These are phyloP conservation scores for Fusarium zealandicum DNA, from an alignment of 2,329 filamentous ascomycete species.

Conservation along the genomic window DNA sequence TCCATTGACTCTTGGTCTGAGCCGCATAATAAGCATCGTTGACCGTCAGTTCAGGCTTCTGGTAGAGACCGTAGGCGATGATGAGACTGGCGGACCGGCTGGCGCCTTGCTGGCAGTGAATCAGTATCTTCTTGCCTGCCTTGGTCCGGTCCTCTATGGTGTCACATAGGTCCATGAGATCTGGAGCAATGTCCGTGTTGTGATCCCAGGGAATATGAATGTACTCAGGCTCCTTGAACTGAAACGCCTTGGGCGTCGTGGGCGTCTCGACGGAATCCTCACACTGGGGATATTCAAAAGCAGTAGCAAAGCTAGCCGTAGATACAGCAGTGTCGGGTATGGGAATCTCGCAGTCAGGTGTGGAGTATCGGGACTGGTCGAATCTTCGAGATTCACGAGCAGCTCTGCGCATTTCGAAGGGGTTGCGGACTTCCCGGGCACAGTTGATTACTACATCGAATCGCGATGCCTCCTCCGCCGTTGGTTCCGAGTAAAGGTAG, in stretches of 20 bases:
- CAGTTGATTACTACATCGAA: slow-evolving; percentile 89
- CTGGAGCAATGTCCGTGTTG: slow-evolving; percentile 83
- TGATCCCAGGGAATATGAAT: slow-evolving; percentile 90
- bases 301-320: slow-evolving; percentile 65
- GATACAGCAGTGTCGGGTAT: slow-evolving; percentile 64
- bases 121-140: slow-evolving; percentile 78
- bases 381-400: slow-evolving; percentile 42
- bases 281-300: slow-evolving; percentile 61
- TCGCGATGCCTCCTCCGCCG: slow-evolving; percentile 74
- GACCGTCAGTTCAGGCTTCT: slow-evolving; percentile 76
- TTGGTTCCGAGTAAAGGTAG: slow-evolving; percentile 81
- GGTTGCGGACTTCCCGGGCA: slow-evolving; percentile 81
- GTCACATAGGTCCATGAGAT: slow-evolving; percentile 78
- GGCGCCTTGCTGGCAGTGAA: slow-evolving; percentile 87
- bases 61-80: slow-evolving; percentile 84
- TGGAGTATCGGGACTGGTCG: slow-evolving; percentile 43
- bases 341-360: slow-evolving; percentile 50
- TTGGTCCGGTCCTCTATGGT: slow-evolving; percentile 75
- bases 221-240: slow-evolving; percentile 72
- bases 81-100: slow-evolving; percentile 86
- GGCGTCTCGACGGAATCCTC: slow-evolving; percentile 56
- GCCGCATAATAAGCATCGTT: slow-evolving; percentile 85
- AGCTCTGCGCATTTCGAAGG: slow-evolving; percentile 59
- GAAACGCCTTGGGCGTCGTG: slow-evolving; percentile 61
- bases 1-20: slow-evolving; percentile 84